Percentiles rank a stretch among this genome's conserved stretches.
These are phyloP conservation scores for Nannizziopsis arthrosporioides DNA, from an alignment of 2,329 filamentous ascomycete genomes.

Conservation along the genomic window DNA sequence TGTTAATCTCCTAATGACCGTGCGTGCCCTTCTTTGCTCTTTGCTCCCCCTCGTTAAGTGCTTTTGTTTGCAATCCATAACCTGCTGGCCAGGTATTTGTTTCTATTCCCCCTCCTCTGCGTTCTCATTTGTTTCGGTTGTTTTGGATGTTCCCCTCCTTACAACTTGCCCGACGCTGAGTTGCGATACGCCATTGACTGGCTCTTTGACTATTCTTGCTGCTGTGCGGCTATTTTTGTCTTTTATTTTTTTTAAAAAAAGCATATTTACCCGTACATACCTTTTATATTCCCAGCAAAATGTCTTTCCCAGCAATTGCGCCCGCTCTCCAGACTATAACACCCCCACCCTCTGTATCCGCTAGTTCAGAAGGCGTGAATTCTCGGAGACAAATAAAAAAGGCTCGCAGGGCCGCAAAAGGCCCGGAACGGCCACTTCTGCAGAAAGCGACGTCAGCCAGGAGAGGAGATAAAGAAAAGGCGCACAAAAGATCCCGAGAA, in stretches of 20 bases:
- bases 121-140: background rate
- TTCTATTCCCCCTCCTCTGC: background rate
- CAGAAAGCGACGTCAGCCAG: constrained; percentile 3
- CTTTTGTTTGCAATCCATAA: constrained; percentile 12
- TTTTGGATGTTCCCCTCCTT: too few species aligned
- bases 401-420: constrained; percentile 10
- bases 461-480: constrained; percentile 10
- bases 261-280: background rate
- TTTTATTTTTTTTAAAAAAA: background rate
- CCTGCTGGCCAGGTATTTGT: constrained; percentile 4
- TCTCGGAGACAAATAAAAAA: constrained; percentile 11
- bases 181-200: constrained; percentile 9
- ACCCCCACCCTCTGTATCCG: constrained; percentile 10
- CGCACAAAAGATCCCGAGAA: constrained; percentile 15
- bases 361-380: constrained; percentile 9
- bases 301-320: constrained; percentile 17
- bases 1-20: constrained; percentile 10
- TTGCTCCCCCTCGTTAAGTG: constrained; percentile 11
- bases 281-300: background rate
- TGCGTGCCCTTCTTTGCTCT: constrained; percentile 1
- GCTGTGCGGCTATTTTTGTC: constrained; percentile 5
- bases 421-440: constrained; percentile 3
- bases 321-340: constrained; percentile 14
- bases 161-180: too few species aligned
- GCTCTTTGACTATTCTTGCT: background rate